Conservation (phyloP, 371 early-diverging fungal species). For the Capillidium heterosporum region DNA sequence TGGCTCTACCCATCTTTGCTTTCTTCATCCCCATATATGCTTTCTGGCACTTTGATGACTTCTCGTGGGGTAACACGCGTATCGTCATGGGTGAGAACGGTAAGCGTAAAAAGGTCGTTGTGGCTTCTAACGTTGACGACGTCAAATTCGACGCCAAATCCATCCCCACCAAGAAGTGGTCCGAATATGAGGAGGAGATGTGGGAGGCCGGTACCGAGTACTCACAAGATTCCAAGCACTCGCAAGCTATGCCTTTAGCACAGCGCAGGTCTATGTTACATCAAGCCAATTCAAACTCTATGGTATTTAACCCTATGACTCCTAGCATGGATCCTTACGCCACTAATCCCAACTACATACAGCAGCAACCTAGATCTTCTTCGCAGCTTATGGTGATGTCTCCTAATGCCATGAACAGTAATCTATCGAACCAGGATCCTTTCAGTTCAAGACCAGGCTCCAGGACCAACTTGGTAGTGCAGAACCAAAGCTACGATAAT, state of each 20-base stretch:
- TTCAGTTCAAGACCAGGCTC: background rate
- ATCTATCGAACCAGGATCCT: background rate
- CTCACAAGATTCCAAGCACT: background rate
- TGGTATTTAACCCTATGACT: background rate
- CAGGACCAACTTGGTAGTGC: no score
- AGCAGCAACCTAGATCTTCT: background rate
- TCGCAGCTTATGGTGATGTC: background rate
- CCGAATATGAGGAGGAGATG: conserved; percentile 34
- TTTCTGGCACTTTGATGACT: conserved; percentile 96
- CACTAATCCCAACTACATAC: background rate
- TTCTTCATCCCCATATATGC: conserved; percentile 69
- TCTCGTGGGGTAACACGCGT: conserved; percentile 95
- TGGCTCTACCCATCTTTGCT: conserved; percentile 67
- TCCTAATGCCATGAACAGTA: background rate
- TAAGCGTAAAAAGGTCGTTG: conserved; percentile 30
- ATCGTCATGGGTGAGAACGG: conserved; percentile 59
- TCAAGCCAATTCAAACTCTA: background rate
- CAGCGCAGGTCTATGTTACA: background rate
- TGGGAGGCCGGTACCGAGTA: conserved; percentile 15
- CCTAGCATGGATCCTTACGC: background rate
- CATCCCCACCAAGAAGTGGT: conserved; percentile 40
- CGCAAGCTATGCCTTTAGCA: background rate
- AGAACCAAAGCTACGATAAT: no score
- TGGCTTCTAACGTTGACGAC: conserved; percentile 20
- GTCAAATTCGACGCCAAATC: conserved; percentile 41